Evolutionary conservation across 2,329 filamentous ascomycete species (phyloP), one percentile per base, ranked within the genome.

Genomic region (Claviceps arundinis): DNA sequence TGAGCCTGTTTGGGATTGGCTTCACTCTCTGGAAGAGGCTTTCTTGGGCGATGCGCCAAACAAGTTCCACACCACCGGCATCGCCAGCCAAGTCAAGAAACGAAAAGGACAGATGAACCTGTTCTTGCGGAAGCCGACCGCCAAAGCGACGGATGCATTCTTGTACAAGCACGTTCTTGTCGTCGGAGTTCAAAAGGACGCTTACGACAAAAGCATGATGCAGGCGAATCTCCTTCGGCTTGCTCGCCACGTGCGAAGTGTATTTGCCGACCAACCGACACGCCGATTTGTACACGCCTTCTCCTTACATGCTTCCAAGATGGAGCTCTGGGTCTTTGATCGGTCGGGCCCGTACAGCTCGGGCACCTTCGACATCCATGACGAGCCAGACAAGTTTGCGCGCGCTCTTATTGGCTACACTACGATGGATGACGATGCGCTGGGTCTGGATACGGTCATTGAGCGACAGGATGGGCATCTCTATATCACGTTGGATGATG

Each of bases 261-360:
- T 54, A n/a, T 54, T 54, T 13, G 41, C 52, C 4, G 45, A 57
- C 47, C 56, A 61, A 16, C 60, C 61, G 2, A 58, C 57, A 1
- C 59, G 60, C 26, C 53, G 56, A 2, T 60, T 57, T 19, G 19
- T 58, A 2, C 56, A 60, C 37, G 58, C 46, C 2, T 61, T 54
- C 42, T 26, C 19, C 1, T 37, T 57, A 16, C 45, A 17, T 38
- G 54, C 34, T 11, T 55, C 55, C 0, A 55, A 38, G 19, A 55
- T 60, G 50, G 59, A 62, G 48, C 49, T 60, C 14, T 59, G 56
- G 57, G 43, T 62, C 6, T 62, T 61, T 5, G 55, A 58, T 48
- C 54, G 59, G 2, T 56, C 57, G 16, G 60, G 60, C 1, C 3
- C 53, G 11, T 61, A 58, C 3, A 55, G 56, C 48, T 55, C 54